Conservation (phyloP, 371 early-diverging fungal genomes). For the Choanephora cucurbitarum region DNA sequence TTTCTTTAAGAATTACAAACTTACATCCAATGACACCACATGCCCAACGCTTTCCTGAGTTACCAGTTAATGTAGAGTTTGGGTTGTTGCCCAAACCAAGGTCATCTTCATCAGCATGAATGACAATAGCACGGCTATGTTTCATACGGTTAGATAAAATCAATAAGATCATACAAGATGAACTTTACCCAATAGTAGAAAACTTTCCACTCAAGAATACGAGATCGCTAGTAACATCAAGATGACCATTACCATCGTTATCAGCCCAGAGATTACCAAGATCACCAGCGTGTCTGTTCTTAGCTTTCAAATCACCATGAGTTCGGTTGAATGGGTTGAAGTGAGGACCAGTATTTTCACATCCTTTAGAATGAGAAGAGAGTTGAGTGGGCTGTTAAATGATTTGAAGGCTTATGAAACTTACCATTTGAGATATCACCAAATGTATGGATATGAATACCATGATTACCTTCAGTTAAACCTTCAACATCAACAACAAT, state of each 20-base stretch:
- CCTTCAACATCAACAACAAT: conserved; percentile 65
- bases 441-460: conserved; percentile 84
- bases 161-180: not conserved
- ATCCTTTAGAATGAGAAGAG: conserved; percentile 40
- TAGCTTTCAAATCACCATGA: conserved; percentile 77
- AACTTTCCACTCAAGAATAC: conserved; percentile 71
- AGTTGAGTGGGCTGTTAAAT: too few relatives aligned
- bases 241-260: conserved; percentile 53
- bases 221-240: conserved; percentile 54
- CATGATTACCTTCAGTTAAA: conserved; percentile 80
- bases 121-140: conserved; percentile 78
- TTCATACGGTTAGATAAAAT: not conserved
- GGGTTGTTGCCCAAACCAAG: conserved; percentile 79
- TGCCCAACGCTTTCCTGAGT: conserved; percentile 83
- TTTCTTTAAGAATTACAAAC: too few relatives aligned
- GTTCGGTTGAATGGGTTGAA: conserved; percentile 76
- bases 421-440: conserved; percentile 77
- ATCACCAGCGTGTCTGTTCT: conserved; percentile 83
- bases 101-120: conserved; percentile 85
- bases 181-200: conserved; percentile 72
- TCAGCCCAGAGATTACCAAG: conserved; percentile 78
- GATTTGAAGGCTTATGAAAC: too few relatives aligned
- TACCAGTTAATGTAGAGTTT: conserved; percentile 78
- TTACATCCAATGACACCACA: conserved; percentile 89
- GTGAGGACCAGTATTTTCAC: conserved; percentile 76